These are phyloP conservation scores for Cryoendolithus antarcticus DNA, from an alignment of 2,329 filamentous ascomycete species.

Conservation along the genomic window DNA sequence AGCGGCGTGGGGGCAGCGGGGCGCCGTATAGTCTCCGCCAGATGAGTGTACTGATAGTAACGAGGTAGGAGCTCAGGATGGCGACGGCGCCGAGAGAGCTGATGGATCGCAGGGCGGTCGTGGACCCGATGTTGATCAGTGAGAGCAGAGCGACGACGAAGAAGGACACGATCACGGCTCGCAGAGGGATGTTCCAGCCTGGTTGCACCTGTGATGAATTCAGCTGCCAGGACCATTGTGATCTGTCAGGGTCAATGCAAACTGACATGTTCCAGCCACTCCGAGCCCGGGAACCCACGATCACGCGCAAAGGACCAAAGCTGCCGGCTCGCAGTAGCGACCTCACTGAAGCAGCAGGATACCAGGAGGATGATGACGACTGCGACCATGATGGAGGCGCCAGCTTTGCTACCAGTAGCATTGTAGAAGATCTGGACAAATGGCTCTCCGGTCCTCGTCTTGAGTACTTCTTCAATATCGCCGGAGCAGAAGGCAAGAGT, in stretches of 20 bases:
- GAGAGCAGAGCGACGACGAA: conserved; percentile 17
- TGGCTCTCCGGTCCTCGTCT: conserved; percentile 15
- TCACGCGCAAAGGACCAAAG: conserved; percentile 30
- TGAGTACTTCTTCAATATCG: conserved; percentile 17
- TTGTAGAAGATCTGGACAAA: conserved; percentile 26
- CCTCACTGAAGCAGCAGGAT: conserved; percentile 22
- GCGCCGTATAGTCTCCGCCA: conserved; percentile 9
- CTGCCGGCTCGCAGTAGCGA: conserved; percentile 28
- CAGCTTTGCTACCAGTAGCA: conserved; percentile 21
- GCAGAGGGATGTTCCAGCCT: conserved; percentile 15
- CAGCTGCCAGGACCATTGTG: not conserved
- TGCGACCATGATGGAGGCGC: conserved; percentile 20
- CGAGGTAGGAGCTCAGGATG: conserved; percentile 11
- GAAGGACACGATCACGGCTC: conserved; percentile 14
- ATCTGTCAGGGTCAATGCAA: not conserved
- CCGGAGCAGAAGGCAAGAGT: conserved; percentile 25
- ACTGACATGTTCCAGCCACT: conserved; percentile 3
- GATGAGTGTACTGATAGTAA: conserved; percentile 11
- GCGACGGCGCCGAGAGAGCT: conserved; percentile 10
- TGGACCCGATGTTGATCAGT: conserved; percentile 26
- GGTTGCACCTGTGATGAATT: conserved; percentile 3
- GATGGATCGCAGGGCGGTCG: conserved; percentile 28
- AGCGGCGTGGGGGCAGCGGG: conserved; percentile 8
- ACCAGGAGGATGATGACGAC: conserved; percentile 23
- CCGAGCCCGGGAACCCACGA: conserved; percentile 17